Conservation (phyloP, 1,284 basidiomycete species). For the Neotropicomus parvogracilis region DNA sequence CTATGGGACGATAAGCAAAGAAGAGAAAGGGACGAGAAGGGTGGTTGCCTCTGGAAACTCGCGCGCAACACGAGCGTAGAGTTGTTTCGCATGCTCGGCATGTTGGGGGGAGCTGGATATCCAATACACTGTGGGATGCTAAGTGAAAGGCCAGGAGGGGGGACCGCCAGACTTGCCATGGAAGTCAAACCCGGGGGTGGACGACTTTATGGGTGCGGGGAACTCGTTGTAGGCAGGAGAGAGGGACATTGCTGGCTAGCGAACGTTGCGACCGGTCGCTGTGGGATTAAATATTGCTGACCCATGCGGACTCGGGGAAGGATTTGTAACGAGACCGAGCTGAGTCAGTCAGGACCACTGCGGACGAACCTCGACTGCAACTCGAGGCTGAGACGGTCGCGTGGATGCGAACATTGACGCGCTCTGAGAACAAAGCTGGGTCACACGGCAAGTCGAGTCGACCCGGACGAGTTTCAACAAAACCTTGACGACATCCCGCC, state of each 20-base stretch:
- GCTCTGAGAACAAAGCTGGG: no score
- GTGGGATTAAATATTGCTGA: no score
- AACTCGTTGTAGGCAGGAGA: slow-evolving; percentile 53
- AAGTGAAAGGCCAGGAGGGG: neutral
- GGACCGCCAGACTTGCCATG: slow-evolving; percentile 45
- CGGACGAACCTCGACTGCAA: no score
- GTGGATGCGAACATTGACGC: no score
- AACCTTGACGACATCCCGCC: no score
- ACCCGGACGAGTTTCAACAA: no score
- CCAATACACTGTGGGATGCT: slow-evolving; percentile 53
- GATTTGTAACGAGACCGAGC: no score
- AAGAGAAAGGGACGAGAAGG: neutral
- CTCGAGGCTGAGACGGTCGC: no score
- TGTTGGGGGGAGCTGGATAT: slow-evolving; percentile 46
- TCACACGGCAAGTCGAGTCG: no score
- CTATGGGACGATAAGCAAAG: neutral
- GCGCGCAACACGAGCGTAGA: slow-evolving; percentile 59
- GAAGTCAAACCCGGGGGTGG: slow-evolving; percentile 60
- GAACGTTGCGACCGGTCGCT: no score
- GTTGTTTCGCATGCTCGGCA: slow-evolving; percentile 48
- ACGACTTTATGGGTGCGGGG: slow-evolving; percentile 48
- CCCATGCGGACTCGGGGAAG: no score
- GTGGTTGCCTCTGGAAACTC: slow-evolving; percentile 69
- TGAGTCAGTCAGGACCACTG: no score
- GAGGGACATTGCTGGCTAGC: slow-evolving; percentile 17